phyloP scores from a whole-genome alignment of 1,139 yeast genomes.

The Pichia sp. region DNA sequence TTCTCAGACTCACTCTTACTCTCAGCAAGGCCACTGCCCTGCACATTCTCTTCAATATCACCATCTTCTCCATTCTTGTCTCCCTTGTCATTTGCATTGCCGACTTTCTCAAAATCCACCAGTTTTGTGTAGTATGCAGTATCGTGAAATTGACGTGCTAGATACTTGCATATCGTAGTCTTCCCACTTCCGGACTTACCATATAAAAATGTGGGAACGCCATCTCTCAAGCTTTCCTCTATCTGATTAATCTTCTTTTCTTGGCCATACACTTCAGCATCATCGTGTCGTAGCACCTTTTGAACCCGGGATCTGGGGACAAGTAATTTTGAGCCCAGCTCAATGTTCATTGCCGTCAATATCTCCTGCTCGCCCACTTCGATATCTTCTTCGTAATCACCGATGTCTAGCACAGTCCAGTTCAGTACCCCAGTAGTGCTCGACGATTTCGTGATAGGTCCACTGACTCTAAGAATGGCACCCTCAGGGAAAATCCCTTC shows the following conservation, averaged over 20 bases:
- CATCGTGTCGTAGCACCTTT: neutral
- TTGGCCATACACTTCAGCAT: slow-evolving; percentile 46
- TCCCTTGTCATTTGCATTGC: slow-evolving; percentile 25
- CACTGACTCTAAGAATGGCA: slow-evolving; percentile 31
- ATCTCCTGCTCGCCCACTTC: neutral
- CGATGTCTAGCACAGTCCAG: neutral
- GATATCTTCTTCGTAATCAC: neutral
- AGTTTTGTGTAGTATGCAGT: slow-evolving; percentile 35
- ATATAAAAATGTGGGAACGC: slow-evolving; percentile 53
- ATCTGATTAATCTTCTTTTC: slow-evolving; percentile 39
- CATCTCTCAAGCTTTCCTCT: slow-evolving; percentile 37
- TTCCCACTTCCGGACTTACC: slow-evolving; percentile 86
- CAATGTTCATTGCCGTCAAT: slow-evolving; percentile 4
- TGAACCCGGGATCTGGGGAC: slow-evolving; percentile 44
- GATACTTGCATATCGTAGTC: slow-evolving; percentile 42
- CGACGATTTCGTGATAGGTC: neutral
- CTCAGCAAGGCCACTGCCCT: too few species aligned
- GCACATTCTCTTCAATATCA: neutral
- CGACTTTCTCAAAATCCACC: slow-evolving; percentile 25
- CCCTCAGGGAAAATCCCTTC: slow-evolving; percentile 47
- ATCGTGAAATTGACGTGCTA: slow-evolving; percentile 32
- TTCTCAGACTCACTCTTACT: slow-evolving; percentile 33
- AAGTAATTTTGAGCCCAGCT: slow-evolving; percentile 41
- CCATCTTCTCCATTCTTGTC: slow-evolving; percentile 1
- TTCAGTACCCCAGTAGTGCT: neutral